Evolutionary conservation across 352 stramenopile genomes (phyloP).

Genomic region (Phytophthora europaea): DNA sequence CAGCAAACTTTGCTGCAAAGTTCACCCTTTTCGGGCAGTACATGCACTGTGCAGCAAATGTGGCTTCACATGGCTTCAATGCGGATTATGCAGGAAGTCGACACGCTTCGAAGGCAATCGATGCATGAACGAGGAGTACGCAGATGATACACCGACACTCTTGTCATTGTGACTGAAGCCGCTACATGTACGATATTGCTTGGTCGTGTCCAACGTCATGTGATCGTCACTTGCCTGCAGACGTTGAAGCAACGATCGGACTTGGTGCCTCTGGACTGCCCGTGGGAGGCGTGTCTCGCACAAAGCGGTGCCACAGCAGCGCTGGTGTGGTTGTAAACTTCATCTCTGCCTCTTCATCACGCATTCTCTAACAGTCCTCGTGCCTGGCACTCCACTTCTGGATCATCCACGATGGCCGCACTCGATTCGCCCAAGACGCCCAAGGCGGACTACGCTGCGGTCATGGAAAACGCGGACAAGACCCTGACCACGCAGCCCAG

Average conservation of each 20-base stretch:
- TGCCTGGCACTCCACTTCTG: slow-evolving; percentile 6
- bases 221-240: not conserved
- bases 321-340: not conserved
- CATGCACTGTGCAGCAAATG: not conserved
- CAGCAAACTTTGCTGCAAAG: not conserved
- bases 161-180: not conserved
- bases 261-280: not conserved
- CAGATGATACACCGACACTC: not conserved
- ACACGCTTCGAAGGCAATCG: slow-evolving; percentile 14
- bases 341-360: not conserved
- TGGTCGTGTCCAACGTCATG: slow-evolving; percentile 1
- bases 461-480: slow-evolving; percentile 10
- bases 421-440: slow-evolving; percentile 31
- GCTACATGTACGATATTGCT: not conserved
- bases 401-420: slow-evolving; percentile 18
- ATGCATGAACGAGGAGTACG: not conserved
- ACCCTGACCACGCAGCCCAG: slow-evolving; percentile 22
- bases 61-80: not conserved
- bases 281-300: not conserved
- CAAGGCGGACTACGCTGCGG: slow-evolving; percentile 19
- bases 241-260: slow-evolving; percentile 5
- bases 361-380: slow-evolving; percentile 31
- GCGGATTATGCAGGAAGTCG: slow-evolving; percentile 8
- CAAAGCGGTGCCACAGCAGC: not conserved
- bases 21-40: not conserved